phyloP scores from a whole-genome alignment of 148 eudicot genomes.

The Fagopyrum esculentum region DNA sequence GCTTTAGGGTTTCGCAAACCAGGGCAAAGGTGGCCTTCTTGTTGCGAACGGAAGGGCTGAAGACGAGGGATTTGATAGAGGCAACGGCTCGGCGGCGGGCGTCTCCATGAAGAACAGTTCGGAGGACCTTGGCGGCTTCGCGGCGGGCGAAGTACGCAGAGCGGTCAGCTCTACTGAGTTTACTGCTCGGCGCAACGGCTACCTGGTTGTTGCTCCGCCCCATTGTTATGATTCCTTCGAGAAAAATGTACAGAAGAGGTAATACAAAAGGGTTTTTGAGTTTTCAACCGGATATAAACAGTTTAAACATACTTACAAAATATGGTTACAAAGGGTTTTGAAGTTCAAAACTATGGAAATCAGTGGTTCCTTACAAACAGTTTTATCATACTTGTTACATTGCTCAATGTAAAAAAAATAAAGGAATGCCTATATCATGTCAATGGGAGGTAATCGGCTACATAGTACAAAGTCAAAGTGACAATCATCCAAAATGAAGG shows the following conservation, averaged over 20 bases:
- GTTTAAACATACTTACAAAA: too few species aligned
- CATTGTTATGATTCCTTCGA: neutral
- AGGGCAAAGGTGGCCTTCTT: constrained; percentile 79
- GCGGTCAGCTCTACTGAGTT: constrained; percentile 46
- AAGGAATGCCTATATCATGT: too few species aligned
- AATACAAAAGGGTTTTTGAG: neutral
- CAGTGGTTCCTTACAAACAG: too few species aligned
- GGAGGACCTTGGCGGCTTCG: constrained; percentile 79
- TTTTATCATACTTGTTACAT: too few species aligned
- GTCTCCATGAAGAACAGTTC: constrained; percentile 60
- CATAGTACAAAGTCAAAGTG: too few species aligned
- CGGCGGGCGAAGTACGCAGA: constrained; percentile 76
- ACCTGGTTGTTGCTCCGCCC: neutral
- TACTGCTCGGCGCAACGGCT: constrained; percentile 15
- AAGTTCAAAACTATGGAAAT: too few species aligned
- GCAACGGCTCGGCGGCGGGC: constrained; percentile 62
- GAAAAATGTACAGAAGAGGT: too few species aligned
- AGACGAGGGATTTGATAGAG: constrained; percentile 72
- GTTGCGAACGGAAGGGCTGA: constrained; percentile 60
- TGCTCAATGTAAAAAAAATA: too few species aligned
- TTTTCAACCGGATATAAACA: neutral
- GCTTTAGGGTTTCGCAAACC: constrained; percentile 82
- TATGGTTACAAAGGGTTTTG: too few species aligned
- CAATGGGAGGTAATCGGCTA: too few species aligned
- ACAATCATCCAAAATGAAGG: too few species aligned